These are phyloP conservation scores for Lotus japonicus DNA, from an alignment of 306 rosid genomes.

Conservation along the genomic window DNA sequence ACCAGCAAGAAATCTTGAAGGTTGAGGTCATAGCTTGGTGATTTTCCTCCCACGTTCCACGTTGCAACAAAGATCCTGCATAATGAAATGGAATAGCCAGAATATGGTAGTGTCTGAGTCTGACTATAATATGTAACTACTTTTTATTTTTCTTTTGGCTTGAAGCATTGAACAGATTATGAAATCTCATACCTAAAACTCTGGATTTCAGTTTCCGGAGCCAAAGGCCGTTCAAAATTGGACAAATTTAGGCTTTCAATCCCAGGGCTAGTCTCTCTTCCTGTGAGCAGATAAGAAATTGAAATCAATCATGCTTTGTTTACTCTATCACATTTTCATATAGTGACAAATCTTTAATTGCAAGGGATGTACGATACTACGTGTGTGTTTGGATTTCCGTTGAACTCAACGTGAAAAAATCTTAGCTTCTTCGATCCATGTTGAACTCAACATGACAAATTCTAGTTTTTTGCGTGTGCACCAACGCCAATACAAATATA, in stretches of 20 bases:
- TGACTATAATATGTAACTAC: neutral
- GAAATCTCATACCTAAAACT: slow-evolving; percentile 45
- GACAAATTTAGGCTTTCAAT: slow-evolving; percentile 73
- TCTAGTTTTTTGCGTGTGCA: too few species aligned
- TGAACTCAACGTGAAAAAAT: too few species aligned
- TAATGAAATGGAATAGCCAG: neutral
- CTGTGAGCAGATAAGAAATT: slow-evolving; percentile 33
- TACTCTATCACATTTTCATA: neutral
- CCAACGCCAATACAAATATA: too few species aligned
- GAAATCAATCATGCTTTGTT: neutral
- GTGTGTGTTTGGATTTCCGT: too few species aligned
- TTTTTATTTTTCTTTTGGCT: too few species aligned
- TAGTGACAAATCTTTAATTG: slow-evolving; percentile 9
- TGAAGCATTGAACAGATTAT: neutral
- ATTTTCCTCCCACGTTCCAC: slow-evolving; percentile 93
- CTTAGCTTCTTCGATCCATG: too few species aligned
- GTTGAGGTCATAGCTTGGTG: slow-evolving; percentile 65
- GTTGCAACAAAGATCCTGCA: slow-evolving; percentile 78
- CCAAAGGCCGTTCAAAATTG: slow-evolving; percentile 49
- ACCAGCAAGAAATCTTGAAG: slow-evolving; percentile 85
- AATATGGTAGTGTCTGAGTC: neutral
- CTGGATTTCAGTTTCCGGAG: slow-evolving; percentile 42
- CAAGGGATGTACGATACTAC: neutral
- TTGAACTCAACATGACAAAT: too few species aligned
- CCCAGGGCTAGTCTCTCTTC: slow-evolving; percentile 53